Evolutionary conservation across 306 rosid species (phyloP), one percentile per base, ranked within the genome.

Genomic region (Erythrophleum fordii): DNA sequence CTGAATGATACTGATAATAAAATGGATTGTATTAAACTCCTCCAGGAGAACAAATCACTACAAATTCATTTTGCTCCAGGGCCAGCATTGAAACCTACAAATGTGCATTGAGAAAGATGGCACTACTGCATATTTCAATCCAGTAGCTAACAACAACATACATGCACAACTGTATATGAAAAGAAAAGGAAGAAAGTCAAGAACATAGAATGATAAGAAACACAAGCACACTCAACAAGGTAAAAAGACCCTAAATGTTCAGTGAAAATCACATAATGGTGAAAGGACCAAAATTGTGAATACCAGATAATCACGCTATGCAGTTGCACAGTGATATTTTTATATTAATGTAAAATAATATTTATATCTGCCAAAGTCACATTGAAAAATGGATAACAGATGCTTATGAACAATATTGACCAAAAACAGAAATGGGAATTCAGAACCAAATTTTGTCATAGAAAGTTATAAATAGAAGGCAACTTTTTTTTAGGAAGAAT

Each of bases 1-100:
- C 78, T 39, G n/a, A 64, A 69, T 42, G 52, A 51, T 45, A 69
- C 29, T 53, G 73, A 61, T 62, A 46, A 82, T n/a, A 51, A 64
- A 34, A 69, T 49, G 74, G 60, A 8, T 28, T 59, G 41, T 26
- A 51, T 18, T 14, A 45, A 68, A 75, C 29, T 61, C 64, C 29
- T 61, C 64, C 39, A 53, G n/a, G 13, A 73, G 9, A 71, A 69
- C 14, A 69, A 66, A 56, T 31, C 1, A 75, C 61, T 70, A 49
- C 62, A 65, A 51, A 77, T 46, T 34, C 49, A 12, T 37, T 44
- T 51, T n/a, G 55, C 17, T 76, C 34, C 45, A 81, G 34, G 46
- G 46, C 35, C 25, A 52, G 69, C 67, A 81, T 65, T 49, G 45
- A 20, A 62, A 74, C 31, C 16, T 41, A 48, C 6, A n/a, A 65